These are phyloP conservation scores for Phytophthora pistaciae DNA, from an alignment of 352 stramenopile species.

Conservation along the genomic window DNA sequence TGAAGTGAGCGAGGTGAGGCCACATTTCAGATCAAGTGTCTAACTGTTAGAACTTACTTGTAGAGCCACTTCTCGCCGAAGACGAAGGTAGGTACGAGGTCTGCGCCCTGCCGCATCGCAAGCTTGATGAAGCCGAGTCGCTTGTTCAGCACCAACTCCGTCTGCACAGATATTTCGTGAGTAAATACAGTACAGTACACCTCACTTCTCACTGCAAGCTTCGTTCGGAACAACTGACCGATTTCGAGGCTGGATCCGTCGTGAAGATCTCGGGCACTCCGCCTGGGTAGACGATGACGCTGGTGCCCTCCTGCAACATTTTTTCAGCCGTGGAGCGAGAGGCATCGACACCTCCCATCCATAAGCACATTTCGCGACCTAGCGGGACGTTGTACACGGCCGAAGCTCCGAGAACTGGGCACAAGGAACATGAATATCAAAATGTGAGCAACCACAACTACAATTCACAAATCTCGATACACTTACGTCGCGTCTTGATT, in stretches of 20 bases:
- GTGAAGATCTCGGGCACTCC: constrained; percentile 48
- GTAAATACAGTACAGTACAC: neutral
- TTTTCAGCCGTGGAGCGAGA: constrained; percentile 42
- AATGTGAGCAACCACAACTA: no score
- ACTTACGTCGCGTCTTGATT: constrained; percentile 21
- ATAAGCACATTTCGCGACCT: constrained; percentile 58
- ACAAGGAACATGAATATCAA: neutral
- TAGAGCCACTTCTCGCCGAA: constrained; percentile 59
- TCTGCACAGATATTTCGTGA: neutral
- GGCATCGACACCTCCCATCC: constrained; percentile 48
- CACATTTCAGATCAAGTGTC: no score
- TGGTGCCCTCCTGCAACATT: constrained; percentile 39
- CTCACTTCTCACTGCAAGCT: no score
- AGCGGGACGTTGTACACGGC: constrained; percentile 66
- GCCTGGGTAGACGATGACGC: constrained; percentile 51
- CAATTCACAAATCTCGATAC: no score
- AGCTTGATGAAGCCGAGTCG: constrained; percentile 51
- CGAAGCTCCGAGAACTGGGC: constrained; percentile 49
- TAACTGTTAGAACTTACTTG: no score
- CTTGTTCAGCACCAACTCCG: constrained; percentile 38
- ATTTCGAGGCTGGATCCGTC: constrained; percentile 45
- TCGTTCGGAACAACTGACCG: constrained; percentile 11
- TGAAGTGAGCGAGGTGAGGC: neutral
- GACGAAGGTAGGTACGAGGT: constrained; percentile 49
- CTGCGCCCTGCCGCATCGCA: constrained; percentile 42